A percentile compares a stretch with the other conserved stretches of the same genome.
phyloP scores from a whole-genome alignment of 169 alveolate species.

The Babesia caballi region DNA sequence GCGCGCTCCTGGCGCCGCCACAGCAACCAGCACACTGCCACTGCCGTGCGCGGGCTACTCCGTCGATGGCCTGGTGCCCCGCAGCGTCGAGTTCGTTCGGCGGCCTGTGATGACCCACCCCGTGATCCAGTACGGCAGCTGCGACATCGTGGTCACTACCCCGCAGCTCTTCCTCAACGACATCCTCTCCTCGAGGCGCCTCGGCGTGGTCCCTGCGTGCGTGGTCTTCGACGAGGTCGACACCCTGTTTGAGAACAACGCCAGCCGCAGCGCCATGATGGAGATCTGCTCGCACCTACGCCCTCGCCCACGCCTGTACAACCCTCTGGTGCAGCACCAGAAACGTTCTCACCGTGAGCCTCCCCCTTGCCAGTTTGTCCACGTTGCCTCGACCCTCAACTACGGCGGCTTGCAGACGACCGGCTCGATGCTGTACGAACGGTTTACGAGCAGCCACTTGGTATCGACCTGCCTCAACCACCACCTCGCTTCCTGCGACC shows the following conservation, averaged over 20 bases:
- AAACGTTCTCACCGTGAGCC: background rate
- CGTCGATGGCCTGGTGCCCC: conserved; percentile 38
- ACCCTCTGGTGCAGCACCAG: conserved; percentile 54
- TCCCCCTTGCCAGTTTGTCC: conserved; percentile 69
- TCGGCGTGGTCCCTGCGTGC: conserved; percentile 63
- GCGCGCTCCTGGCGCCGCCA: background rate
- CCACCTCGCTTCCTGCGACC: background rate
- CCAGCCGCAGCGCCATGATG: conserved; percentile 72
- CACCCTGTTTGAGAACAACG: conserved; percentile 71
- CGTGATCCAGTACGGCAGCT: conserved; percentile 64
- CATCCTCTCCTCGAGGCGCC: conserved; percentile 22
- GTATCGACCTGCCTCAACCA: conserved; percentile 30
- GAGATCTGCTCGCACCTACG: conserved; percentile 64
- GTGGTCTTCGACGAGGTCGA: conserved; percentile 77
- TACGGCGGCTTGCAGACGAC: conserved; percentile 71
- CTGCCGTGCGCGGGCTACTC: background rate
- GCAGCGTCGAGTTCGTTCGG: conserved; percentile 10
- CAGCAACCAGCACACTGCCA: background rate
- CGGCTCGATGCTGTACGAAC: conserved; percentile 72
- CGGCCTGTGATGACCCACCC: conserved; percentile 47
- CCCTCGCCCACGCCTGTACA: conserved; percentile 68
- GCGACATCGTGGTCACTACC: conserved; percentile 71
- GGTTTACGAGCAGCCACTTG: conserved; percentile 58
- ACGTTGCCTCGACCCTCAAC: conserved; percentile 70
- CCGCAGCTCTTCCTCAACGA: conserved; percentile 67